Evolutionary conservation across 176 grass and related monocot genomes (phyloP).

Genomic region (Aegilops longissima): DNA sequence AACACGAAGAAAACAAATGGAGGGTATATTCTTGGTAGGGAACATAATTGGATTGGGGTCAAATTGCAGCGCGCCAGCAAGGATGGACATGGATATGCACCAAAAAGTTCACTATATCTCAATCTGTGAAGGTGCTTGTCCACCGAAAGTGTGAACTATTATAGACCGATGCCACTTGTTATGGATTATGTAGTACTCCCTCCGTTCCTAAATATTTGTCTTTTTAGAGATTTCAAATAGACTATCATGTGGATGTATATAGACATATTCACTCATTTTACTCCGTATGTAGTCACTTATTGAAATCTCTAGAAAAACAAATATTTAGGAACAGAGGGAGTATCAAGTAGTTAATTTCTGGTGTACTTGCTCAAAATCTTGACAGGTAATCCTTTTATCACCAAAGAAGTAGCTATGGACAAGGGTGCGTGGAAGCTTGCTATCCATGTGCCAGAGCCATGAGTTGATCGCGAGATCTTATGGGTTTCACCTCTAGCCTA

Average conservation of each 20-base stretch:
- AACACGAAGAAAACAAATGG: neutral
- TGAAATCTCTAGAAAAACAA: too few relatives aligned
- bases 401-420: too few relatives aligned
- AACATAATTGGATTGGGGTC: neutral
- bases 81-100: neutral
- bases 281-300: too few relatives aligned
- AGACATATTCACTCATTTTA: too few relatives aligned
- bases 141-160: conserved; percentile 36
- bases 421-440: too few relatives aligned
- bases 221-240: too few relatives aligned
- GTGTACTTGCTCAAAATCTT: neutral
- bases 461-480: too few relatives aligned
- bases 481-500: too few relatives aligned
- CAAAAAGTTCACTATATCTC: neutral
- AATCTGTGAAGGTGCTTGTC: neutral
- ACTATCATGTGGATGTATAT: too few relatives aligned
- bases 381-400: too few relatives aligned
- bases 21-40: conserved; percentile 1
- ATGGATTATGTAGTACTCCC: too few relatives aligned
- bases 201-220: too few relatives aligned
- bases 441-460: neutral
- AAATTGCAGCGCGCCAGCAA: neutral
- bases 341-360: neutral
- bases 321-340: neutral
- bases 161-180: neutral